Conservation (phyloP, 2,329 filamentous ascomycete species). For the Cladosporium sp. region DNA sequence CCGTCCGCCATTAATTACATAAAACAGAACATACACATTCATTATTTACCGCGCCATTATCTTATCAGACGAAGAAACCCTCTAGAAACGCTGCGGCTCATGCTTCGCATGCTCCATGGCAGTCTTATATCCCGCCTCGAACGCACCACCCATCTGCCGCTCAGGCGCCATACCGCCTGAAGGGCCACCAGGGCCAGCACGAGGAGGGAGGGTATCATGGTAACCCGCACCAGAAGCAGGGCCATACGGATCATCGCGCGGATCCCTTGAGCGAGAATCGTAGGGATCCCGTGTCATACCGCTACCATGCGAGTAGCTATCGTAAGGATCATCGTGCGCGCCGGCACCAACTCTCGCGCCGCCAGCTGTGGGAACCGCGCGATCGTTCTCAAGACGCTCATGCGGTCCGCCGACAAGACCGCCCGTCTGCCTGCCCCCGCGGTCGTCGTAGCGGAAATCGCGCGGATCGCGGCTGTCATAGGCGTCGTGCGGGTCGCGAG, state of each 20-base stretch:
- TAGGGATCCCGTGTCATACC: neutral
- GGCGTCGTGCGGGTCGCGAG: conserved; percentile 11
- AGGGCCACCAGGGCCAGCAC: neutral
- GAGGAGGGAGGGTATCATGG: neutral
- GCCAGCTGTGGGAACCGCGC: conserved; percentile 5
- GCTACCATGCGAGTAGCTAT: neutral
- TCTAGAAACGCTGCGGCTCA: neutral
- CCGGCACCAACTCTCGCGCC: neutral
- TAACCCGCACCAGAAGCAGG: neutral
- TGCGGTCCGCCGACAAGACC: conserved; percentile 7
- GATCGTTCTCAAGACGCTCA: conserved; percentile 2
- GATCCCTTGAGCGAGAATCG: neutral
- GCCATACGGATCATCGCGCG: neutral
- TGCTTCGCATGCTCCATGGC: neutral
- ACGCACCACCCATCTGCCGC: neutral
- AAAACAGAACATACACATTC: too few relatives aligned
- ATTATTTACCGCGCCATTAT: too few relatives aligned
- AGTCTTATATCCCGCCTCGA: neutral
- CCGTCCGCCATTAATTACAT: too few relatives aligned
- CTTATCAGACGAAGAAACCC: too few relatives aligned
- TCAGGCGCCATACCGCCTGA: neutral
- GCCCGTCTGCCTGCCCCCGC: conserved; percentile 6
- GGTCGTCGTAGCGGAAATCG: conserved; percentile 7
- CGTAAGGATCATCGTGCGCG: neutral
- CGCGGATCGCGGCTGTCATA: too few relatives aligned